phyloP scores from a whole-genome alignment of 1,284 basidiomycete species.

The Crucibulum cyathiforme region DNA sequence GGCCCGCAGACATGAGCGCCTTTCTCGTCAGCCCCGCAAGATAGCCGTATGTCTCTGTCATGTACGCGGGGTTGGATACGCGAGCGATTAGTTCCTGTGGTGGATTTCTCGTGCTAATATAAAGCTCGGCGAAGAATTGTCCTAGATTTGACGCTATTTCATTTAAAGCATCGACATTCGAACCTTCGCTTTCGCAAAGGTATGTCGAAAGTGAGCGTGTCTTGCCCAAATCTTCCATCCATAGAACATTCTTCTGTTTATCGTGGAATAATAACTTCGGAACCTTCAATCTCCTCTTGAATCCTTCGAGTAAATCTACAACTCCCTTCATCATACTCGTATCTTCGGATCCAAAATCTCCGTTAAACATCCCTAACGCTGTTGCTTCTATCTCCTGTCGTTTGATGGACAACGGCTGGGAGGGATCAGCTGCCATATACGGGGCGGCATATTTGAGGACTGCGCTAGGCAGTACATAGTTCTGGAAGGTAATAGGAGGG shows the following conservation, averaged over 20 bases:
- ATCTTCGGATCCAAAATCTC: neutral
- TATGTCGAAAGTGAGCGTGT: constrained; percentile 23
- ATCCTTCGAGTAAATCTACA: constrained; percentile 4
- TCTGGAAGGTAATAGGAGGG: constrained; percentile 2
- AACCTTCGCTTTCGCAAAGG: constrained; percentile 5
- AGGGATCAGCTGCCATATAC: constrained; percentile 23
- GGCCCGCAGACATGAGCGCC: constrained; percentile 5
- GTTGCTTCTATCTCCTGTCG: constrained; percentile 28
- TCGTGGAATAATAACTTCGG: constrained; percentile 28
- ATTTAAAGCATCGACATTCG: neutral
- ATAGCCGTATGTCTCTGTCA: constrained; percentile 7
- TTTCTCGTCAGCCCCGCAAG: constrained; percentile 10
- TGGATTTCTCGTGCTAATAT: constrained; percentile 15
- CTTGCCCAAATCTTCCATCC: constrained; percentile 31
- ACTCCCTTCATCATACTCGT: neutral
- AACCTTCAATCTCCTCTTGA: constrained; percentile 11
- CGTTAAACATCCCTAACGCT: constrained; percentile 23
- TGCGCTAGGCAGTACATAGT: constrained; percentile 6
- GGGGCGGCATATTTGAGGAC: constrained; percentile 33
- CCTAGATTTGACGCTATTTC: constrained; percentile 17
- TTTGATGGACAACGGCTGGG: constrained; percentile 25
- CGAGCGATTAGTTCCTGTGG: constrained; percentile 7
- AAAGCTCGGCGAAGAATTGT: constrained; percentile 16
- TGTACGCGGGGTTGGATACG: constrained; percentile 7
- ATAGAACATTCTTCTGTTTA: constrained; percentile 24